Evolutionary conservation across 306 rosid genomes (phyloP), one percentile per base, ranked within the genome.

Genomic region (Gastrolobium villosum): DNA sequence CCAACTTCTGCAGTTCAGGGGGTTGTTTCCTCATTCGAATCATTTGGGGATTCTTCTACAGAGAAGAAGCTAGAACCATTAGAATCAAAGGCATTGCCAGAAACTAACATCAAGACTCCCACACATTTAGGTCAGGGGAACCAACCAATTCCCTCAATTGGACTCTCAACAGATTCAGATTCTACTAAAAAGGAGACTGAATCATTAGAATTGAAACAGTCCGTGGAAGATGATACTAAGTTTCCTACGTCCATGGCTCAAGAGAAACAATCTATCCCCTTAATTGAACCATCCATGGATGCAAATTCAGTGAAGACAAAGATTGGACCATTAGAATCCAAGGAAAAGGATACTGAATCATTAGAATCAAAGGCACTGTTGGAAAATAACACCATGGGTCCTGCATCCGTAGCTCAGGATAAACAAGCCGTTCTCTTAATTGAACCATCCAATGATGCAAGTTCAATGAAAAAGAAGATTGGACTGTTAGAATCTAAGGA

Each of bases 211-310:
- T 39, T 76, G 74, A 78, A 90, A 63, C 78, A 73, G 48, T 75
- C 81, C 60, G 46, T 77, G 62, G 90, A 80, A 75, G 76, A 78
- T 15, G 76, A 70, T 39, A 46, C 78, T 65, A 39, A 69, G 67
- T 57, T 66, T 73, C 79, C 78, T 55, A 63, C 76, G 26, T 56
- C 71, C 56, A 69, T 43, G 74, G 79, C 11, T 55, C 66, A 56
- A 26, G 77, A 13, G 70, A 75, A 83, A 54, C 84, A 76, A 75
- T 74, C 88, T 65, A 63, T 52, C 45, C 74, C 74, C 60, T 79
- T 65, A 39, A 65, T 15, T 35, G 79, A 54, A 32, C 36, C 77
- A 59, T 69, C 78, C 4, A n/a, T 44, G 14, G 36, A 43, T 82
- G 31, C 74, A 59, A 40, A 37, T 75, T 75, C 72, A 10, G 50